Percentiles rank a stretch among this genome's conserved stretches.
Evolutionary conservation across 1,139 yeast genomes (phyloP).

Genomic region (Geotrichum carabidarum): DNA sequence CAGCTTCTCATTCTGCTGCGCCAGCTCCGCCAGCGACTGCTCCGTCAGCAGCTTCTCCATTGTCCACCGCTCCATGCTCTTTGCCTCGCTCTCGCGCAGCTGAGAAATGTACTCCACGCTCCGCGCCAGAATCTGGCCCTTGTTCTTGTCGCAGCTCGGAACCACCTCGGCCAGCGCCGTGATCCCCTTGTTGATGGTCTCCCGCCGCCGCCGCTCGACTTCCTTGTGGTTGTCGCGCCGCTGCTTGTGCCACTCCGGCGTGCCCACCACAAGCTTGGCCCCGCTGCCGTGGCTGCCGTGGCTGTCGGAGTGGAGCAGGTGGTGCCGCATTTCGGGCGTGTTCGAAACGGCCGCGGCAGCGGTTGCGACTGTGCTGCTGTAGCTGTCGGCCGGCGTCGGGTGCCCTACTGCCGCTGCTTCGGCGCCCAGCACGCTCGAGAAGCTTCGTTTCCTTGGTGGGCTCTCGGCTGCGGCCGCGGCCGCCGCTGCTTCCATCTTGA

Average conservation of each 20-base stretch:
- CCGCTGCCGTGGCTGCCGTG: not conserved
- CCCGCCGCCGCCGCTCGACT: slow-evolving; percentile 94
- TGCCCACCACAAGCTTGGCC: slow-evolving; percentile 46
- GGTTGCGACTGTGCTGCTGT: slow-evolving; percentile 12
- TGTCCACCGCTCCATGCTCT: slow-evolving; percentile 89
- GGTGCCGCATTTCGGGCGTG: not conserved
- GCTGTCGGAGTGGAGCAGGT: no score
- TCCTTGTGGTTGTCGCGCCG: slow-evolving; percentile 93
- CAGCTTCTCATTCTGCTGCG: slow-evolving; percentile 71
- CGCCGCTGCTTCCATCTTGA: no score
- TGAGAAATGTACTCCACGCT: slow-evolving; percentile 87
- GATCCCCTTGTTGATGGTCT: slow-evolving; percentile 84
- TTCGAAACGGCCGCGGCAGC: slow-evolving; percentile 11
- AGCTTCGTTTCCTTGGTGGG: not conserved
- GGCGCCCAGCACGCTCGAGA: not conserved
- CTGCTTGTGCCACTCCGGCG: slow-evolving; percentile 79
- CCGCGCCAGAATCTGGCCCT: slow-evolving; percentile 78
- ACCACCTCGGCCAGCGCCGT: slow-evolving; percentile 74
- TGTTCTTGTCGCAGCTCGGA: slow-evolving; percentile 86
- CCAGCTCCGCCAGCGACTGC: slow-evolving; percentile 79
- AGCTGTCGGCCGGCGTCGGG: not conserved
- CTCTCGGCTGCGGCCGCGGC: no score
- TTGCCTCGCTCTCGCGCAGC: slow-evolving; percentile 80
- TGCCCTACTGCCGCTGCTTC: not conserved
- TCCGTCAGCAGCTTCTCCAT: slow-evolving; percentile 86